These are phyloP conservation scores for Cucurbita moschata DNA, from an alignment of 306 rosid genomes.

Conservation along the genomic window DNA sequence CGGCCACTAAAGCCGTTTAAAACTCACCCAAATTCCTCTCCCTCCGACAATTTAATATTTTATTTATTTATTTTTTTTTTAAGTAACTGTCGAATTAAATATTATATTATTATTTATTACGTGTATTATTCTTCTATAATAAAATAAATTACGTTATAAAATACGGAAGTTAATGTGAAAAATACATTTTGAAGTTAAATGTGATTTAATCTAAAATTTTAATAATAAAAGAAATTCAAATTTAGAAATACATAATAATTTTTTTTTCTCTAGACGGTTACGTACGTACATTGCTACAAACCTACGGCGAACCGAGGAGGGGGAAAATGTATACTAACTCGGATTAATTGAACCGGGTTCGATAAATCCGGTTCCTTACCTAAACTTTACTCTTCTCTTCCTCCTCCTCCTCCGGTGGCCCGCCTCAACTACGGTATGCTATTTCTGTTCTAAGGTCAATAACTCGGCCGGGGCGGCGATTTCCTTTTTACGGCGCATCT, in stretches of 20 bases:
- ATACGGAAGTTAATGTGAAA: not conserved
- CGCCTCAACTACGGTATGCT: slow-evolving; percentile 11
- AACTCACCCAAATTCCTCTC: not conserved
- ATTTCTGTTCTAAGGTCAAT: slow-evolving; percentile 15
- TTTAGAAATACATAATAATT: not conserved
- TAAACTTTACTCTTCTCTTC: not conserved
- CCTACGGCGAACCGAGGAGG: not conserved
- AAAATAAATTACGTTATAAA: not conserved
- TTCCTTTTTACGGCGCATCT: slow-evolving; percentile 86
- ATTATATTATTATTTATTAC: not conserved
- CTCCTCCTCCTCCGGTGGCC: not conserved
- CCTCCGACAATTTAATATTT: not conserved
- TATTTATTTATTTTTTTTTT: not conserved
- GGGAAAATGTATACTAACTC: not conserved
- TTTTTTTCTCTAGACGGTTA: not conserved
- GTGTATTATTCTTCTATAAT: not conserved
- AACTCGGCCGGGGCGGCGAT: slow-evolving; percentile 21
- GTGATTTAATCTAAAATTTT: not conserved
- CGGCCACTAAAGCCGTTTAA: not conserved
- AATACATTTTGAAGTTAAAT: not conserved
- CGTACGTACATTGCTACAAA: slow-evolving; percentile 3
- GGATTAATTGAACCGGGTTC: not conserved
- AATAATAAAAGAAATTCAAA: not conserved
- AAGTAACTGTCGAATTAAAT: not conserved
- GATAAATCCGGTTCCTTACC: not conserved